Evolutionary conservation across 306 rosid genomes (phyloP).

Genomic region (Quercus parvula): DNA sequence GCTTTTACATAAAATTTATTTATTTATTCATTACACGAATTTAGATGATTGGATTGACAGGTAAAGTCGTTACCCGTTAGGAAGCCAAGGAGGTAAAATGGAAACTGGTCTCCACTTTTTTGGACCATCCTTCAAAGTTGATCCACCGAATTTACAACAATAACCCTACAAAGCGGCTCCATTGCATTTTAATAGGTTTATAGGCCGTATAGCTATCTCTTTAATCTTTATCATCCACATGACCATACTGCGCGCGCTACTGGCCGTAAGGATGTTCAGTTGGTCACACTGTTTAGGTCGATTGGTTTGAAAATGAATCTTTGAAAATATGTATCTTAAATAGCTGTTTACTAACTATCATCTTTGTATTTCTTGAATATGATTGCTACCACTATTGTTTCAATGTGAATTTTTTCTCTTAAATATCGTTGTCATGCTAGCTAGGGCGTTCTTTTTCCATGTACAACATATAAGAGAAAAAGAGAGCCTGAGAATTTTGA

Average conservation of each 20-base stretch:
- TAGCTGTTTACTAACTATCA: too few species aligned
- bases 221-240: background rate
- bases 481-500: too few species aligned
- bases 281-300: background rate
- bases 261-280: background rate
- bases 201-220: background rate
- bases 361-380: too few species aligned
- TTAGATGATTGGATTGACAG: conserved; percentile 44
- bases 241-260: too few species aligned
- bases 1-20: background rate
- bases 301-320: background rate
- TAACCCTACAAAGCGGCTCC: conserved; percentile 23
- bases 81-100: conserved; percentile 31
- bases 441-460: too few species aligned
- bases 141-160: background rate
- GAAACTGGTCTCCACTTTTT: conserved; percentile 35
- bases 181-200: background rate
- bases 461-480: too few species aligned
- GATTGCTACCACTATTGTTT: too few species aligned
- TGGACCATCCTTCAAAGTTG: conserved; percentile 28
- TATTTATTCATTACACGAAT: background rate
- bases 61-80: conserved; percentile 59
- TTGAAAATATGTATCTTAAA: background rate
- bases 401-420: too few species aligned
- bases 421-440: too few species aligned